Evolutionary conservation across 768 basidiomycete species (phyloP).

Genomic region (Strobilomyces dryophilus): DNA sequence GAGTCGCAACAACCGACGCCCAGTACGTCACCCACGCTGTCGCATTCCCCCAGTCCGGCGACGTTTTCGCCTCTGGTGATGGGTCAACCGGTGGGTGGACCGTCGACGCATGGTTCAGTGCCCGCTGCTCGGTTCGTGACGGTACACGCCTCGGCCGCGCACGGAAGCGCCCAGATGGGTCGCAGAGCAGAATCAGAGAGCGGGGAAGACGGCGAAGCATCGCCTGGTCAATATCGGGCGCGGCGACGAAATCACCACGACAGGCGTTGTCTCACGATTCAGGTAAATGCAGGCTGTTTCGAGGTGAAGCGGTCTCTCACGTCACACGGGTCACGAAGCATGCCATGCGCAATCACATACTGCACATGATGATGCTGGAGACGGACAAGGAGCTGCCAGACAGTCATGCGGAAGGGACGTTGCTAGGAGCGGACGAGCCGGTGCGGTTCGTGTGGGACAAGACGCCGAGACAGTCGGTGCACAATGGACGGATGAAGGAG

Average conservation of each 20-base stretch:
- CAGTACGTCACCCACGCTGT: slow-evolving; percentile 25
- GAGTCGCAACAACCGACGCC: slow-evolving; percentile 29
- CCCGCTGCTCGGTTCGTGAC: slow-evolving; percentile 20
- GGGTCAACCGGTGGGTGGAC: slow-evolving; percentile 11
- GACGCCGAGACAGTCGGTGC: slow-evolving; percentile 68
- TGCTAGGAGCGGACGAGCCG: slow-evolving; percentile 44
- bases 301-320: slow-evolving; percentile 2
- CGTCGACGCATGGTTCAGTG: slow-evolving; percentile 9
- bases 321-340: slow-evolving; percentile 38
- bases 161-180: slow-evolving; percentile 25
- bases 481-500: slow-evolving; percentile 68
- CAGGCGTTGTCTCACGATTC: slow-evolving; percentile 60
- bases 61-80: slow-evolving; percentile 16
- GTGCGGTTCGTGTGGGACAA: slow-evolving; percentile 80
- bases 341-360: slow-evolving; percentile 66
- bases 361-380: slow-evolving; percentile 53
- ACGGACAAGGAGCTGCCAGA: slow-evolving; percentile 58
- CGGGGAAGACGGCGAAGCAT: slow-evolving; percentile 35
- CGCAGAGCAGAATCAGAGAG: slow-evolving; percentile 32
- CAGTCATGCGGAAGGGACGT: slow-evolving; percentile 52
- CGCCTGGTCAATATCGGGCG: slow-evolving; percentile 28
- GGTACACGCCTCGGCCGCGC: slow-evolving; percentile 9
- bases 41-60: slow-evolving; percentile 27
- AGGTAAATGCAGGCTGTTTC: slow-evolving; percentile 38
- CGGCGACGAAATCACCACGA: slow-evolving; percentile 61